Evolutionary conservation across 768 basidiomycete genomes (phyloP), one percentile per base, ranked within the genome.

Genomic region (Leccinum uliginosum): DNA sequence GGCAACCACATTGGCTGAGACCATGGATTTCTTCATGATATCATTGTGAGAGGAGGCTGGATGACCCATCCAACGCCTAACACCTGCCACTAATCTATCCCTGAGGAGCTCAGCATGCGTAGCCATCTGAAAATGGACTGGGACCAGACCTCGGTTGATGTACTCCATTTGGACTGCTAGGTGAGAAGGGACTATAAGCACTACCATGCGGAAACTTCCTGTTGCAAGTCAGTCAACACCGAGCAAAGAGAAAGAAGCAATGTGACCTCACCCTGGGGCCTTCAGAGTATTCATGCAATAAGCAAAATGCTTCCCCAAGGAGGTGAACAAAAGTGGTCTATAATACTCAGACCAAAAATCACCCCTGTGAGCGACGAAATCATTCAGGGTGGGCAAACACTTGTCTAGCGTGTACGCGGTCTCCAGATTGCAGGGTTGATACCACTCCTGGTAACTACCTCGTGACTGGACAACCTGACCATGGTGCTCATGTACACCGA

Each of bases 271-370:
- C 91, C 89, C 90, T 29, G 89, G 89, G 2, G 92, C 76, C 67
- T 90, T 91, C 50, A 89, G 71, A 4, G 91, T 93, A 59, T 92
- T 93, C 87, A 95, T 93, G n/a, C 85, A 87, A 73, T 86, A 94
- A 11, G 89, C 91, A 72, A 94, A 94, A 66, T 93, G 92, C 67
- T 92, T 90, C 17, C 86, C 88, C 52, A 95, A 73, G 5, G 86
- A 85, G 0, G 93, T 95, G 73, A 93, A 93, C 50, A 93, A 68
- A 54, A 86, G 70, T 10, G 93, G 93, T 6, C 91, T 78, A 65
- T 96, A 96, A 73, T 94, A 94, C 68, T 92, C 90, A 2, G 85
- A 80, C 92, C 91, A 94, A 66, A 87, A 93, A 59, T 92, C 91
- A 21, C 83, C 84, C 55, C 77, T 79, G 12, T 71, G 72, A 38